Percentiles rank a stretch among this genome's conserved stretches.
These are phyloP conservation scores for Heliophila coronopifolia DNA, from an alignment of 441 rosid species.

Conservation along the genomic window DNA sequence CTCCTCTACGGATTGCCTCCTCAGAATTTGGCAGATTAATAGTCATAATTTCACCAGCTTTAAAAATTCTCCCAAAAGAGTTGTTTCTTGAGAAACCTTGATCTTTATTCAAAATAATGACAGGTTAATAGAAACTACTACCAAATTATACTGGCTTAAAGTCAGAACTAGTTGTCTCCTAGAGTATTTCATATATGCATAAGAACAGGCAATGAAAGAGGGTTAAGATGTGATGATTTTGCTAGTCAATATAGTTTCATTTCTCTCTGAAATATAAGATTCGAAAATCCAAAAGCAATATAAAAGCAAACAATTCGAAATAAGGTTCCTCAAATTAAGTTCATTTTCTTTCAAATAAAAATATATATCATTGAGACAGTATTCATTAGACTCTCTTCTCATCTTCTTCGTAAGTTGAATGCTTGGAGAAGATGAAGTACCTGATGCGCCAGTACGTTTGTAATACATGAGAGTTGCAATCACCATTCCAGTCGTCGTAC, in stretches of 20 bases:
- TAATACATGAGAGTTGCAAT: conserved; percentile 89
- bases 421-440: conserved; percentile 37
- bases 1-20: conserved; percentile 93
- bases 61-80: conserved; percentile 80
- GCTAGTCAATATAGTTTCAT: neutral
- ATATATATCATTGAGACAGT: neutral
- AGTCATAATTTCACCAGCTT: conserved; percentile 49
- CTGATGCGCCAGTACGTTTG: conserved; percentile 84
- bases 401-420: conserved; percentile 1
- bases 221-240: neutral
- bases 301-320: neutral
- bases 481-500: conserved; percentile 99
- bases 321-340: neutral
- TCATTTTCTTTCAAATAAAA: neutral
- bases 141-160: conserved; percentile 3
- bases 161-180: neutral
- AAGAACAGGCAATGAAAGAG: conserved; percentile 11
- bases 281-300: neutral
- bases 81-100: conserved; percentile 75
- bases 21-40: conserved; percentile 79
- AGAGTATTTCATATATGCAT: too few species aligned
- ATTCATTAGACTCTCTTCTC: conserved; percentile 5
- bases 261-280: conserved; percentile 11
- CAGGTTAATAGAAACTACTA: conserved; percentile 19
- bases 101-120: conserved; percentile 17